A percentile compares a stretch with the other conserved stretches of the same genome.
These are phyloP conservation scores for Amborella trichopoda DNA, from an alignment of 164 flowering plant species.

Conservation along the genomic window DNA sequence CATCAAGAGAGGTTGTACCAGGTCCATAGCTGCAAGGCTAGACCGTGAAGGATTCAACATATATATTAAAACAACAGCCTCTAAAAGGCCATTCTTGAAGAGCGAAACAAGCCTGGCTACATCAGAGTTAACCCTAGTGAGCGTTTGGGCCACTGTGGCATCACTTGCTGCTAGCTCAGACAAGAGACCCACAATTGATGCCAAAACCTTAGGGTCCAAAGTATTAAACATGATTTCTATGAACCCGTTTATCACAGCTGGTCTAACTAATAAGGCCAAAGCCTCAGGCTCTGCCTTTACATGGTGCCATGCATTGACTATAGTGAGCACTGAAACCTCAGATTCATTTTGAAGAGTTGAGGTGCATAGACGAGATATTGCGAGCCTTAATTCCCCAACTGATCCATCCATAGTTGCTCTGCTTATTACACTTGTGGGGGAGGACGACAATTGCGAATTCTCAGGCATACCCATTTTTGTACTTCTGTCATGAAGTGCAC, in stretches of 20 bases:
- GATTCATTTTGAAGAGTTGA: conserved; percentile 47
- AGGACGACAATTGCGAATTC: too few relatives aligned
- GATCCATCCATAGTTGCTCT: conserved; percentile 41
- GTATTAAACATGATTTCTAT: conserved; percentile 71
- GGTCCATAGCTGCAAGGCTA: conserved; percentile 40
- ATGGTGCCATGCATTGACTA: conserved; percentile 46
- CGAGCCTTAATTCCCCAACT: conserved; percentile 30
- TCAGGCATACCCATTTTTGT: too few relatives aligned
- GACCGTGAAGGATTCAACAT: conserved; percentile 32
- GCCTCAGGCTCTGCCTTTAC: conserved; percentile 28
- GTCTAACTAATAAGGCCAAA: conserved; percentile 38
- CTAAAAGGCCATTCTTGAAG: conserved; percentile 55
- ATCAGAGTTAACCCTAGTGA: conserved; percentile 59
- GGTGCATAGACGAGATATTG: conserved; percentile 43
- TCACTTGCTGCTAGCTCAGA: conserved; percentile 65
- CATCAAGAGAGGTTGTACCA: conserved; percentile 38
- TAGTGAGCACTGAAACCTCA: conserved; percentile 50
- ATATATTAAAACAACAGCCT: conserved; percentile 64
- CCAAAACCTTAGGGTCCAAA: conserved; percentile 39
- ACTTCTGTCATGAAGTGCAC: too few relatives aligned
- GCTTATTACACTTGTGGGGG: conserved; percentile 58
- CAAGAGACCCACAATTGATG: conserved; percentile 43
- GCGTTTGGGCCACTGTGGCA: conserved; percentile 41
- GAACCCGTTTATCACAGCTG: conserved; percentile 57
- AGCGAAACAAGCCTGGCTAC: conserved; percentile 52